Conservation (phyloP, 2,329 filamentous ascomycete genomes). For the Colletotrichum lupini region DNA sequence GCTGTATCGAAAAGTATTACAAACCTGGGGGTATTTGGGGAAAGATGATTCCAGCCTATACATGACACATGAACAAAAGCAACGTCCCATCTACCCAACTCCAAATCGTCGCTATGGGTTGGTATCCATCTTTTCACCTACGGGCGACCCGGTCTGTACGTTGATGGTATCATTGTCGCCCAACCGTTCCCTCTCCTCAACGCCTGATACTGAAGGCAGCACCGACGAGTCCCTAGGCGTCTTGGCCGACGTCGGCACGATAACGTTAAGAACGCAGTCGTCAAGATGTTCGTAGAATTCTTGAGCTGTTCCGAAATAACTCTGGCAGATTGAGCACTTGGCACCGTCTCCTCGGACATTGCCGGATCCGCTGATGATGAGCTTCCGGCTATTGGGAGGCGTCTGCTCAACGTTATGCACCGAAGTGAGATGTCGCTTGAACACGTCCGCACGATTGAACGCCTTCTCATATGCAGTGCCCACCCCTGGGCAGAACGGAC, state of each 20-base stretch:
- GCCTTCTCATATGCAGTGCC: constrained; percentile 92
- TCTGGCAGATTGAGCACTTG: constrained; percentile 90
- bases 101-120: constrained; percentile 19
- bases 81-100: constrained; percentile 5
- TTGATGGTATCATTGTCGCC: constrained; percentile 13
- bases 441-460: constrained; percentile 96
- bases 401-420: constrained; percentile 96
- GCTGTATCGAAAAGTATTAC: constrained; percentile 7
- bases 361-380: constrained; percentile 53
- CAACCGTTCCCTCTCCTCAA: constrained; percentile 22
- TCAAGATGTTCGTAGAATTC: constrained; percentile 98
- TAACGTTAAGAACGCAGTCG: constrained; percentile 70
- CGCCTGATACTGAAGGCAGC: constrained; percentile 8
- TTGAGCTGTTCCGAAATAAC: constrained; percentile 83
- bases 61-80: constrained; percentile 1
- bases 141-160: constrained; percentile 12
- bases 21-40: constrained; percentile 29
- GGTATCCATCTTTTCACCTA: constrained; percentile 33
- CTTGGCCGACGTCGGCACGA: constrained; percentile 54
- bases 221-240: constrained; percentile 27
- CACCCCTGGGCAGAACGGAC: constrained; percentile 91
- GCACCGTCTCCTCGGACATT: constrained; percentile 66
- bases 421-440: constrained; percentile 93
- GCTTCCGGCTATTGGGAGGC: constrained; percentile 87
- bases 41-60: constrained; percentile 17